Base-by-base conservation (phyloP, 2,329 filamentous ascomycete species). In the Phialophora verrucosa region DNA sequence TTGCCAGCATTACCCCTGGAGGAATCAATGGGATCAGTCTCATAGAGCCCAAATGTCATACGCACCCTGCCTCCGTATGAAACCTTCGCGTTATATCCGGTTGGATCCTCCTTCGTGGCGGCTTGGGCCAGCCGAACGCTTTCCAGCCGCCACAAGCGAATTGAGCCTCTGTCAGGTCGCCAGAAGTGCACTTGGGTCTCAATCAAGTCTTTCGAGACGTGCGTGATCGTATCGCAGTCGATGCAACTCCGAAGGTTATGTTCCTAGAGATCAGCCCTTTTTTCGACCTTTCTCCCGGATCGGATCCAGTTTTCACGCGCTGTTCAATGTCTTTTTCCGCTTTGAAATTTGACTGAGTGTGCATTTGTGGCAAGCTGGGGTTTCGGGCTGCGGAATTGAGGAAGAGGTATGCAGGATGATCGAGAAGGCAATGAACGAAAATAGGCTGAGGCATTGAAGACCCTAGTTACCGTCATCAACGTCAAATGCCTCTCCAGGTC, bases 391-490 rank as follows among this genome's bases (percentile, higher is more conserved):
- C 29, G 23, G 27, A 17, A 20, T 31, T 32, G 12, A 31, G 14
- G 35, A 62, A 62, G 35, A 54, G 47, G 3, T 42, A 38, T 42
- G 49, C 20, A 25, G 31, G 32, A 11, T 23, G 31, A 27, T 62
- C 53, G 12, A 8, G 31, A 32, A 62, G 59, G 20, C 32, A 55
- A 35, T 55, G 59, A 25, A 35, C 50, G 54, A 35, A 62, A 62
- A 23, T 27, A 35, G 17, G 20, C 17, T 42, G 12, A 14, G 23
- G 50, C 50, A 62, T 62, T 50, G 49, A 62, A 0, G 32, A 20
- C 23, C 20, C 1, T 6, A 55, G 59, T 17, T 27, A n/a, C 42
- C 23, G 49, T 31, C 59, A 62, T 55, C 50, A 55, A 47, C 20
- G 6, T 23, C 47, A 62, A 25, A n/a, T 56, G 14, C 12, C 35